Base-by-base conservation (phyloP, 2,329 filamentous ascomycete genomes). In the Claviceps capensis region DNA sequence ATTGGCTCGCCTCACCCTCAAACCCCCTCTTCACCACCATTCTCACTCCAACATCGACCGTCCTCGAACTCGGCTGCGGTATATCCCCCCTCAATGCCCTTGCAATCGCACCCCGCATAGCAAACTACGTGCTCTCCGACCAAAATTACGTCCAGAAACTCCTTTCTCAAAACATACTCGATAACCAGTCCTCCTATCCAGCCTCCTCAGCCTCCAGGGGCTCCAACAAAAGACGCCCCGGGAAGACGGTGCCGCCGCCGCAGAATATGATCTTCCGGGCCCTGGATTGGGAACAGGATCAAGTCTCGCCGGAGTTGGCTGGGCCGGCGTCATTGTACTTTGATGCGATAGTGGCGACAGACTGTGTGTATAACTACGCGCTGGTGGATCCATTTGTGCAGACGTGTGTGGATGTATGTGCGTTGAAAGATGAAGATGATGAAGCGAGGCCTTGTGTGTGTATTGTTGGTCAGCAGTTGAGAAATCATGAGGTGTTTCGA, bases 361-460 rank as follows among this genome's bases (percentile, higher is more conserved):
- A 98, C 67, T 96, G 90, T 67, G 85, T 98, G 59, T 98, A 94
- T 72, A 98, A 97, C 67, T 87, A 95, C 58, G 79, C 85, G 2
- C 77, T 97, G 3, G 79, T 97, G 23, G 72, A 78, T 44, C 88
- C 90, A 0, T 79, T 97, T 48, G 86, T 93, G n/a, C 78, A 83
- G 60, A 86, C 88, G 0, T 95, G 87, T 64, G 79, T 74, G 5
- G 86, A 94, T 56, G 75, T 82, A 23, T 95, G 88, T 66, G 70
- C 70, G 9, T 66, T 91, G 16, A 73, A 82, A 37, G 51, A 22
- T 34, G n/a, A 47, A 56, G 23, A 48, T 56, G 46, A 49, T 57
- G 60, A 1, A 49, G 53, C 37, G 52, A 16, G 0, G 17, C 5
- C 22, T 2, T 85, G 86, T 5, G 58, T 95, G 0, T 90, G 86